phyloP scores from a whole-genome alignment of 768 basidiomycete species.

The Tulasnella sp. region DNA sequence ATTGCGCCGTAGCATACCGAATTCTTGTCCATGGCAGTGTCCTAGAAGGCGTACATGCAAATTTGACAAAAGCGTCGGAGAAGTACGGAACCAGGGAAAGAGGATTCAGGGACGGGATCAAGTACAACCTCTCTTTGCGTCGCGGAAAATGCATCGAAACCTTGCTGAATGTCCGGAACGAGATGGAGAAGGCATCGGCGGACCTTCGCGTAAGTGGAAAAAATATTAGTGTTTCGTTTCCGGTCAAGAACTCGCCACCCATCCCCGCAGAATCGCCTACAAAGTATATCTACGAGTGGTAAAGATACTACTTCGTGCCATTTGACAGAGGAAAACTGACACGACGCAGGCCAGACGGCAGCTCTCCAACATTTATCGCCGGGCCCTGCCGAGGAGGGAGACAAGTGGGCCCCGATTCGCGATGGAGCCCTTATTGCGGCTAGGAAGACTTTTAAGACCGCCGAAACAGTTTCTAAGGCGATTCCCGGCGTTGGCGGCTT shows the following conservation, averaged over 20 bases:
- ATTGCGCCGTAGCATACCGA: neutral
- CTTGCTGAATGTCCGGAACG: neutral
- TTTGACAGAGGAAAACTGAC: neutral
- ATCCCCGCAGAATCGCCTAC: neutral
- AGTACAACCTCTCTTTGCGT: neutral
- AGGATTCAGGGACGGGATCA: neutral
- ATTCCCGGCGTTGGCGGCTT: neutral
- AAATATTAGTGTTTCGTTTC: neutral
- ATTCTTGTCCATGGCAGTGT: neutral
- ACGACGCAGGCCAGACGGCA: neutral
- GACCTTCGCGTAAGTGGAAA: neutral
- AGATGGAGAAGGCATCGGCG: neutral
- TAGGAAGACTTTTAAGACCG: neutral
- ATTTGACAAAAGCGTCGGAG: neutral
- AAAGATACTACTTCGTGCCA: neutral
- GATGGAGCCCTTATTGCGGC: neutral
- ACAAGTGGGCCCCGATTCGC: too few relatives aligned
- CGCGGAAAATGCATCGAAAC: neutral
- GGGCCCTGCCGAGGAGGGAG: too few relatives aligned
- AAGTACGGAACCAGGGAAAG: neutral
- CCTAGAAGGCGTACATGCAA: neutral
- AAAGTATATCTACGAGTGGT: neutral
- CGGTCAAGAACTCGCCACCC: neutral
- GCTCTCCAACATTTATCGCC: too few relatives aligned
- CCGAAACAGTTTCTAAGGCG: neutral